Evolutionary conservation across 164 flowering plant species (phyloP), one percentile per base, ranked within the genome.

Genomic region (Chloranthus sessilifolius): DNA sequence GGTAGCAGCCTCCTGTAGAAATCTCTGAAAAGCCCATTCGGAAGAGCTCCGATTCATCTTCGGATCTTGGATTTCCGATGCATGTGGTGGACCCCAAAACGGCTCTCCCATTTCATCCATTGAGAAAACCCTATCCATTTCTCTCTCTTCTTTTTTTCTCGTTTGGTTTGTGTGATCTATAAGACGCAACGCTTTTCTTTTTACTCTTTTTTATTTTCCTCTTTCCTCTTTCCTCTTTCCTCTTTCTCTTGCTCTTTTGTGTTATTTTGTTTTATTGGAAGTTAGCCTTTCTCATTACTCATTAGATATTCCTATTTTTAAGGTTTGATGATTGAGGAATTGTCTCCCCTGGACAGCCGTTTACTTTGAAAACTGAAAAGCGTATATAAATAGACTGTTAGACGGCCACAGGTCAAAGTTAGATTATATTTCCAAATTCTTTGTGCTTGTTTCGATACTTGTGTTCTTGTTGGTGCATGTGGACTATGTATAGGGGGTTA

Each of bases 1-100:
- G 29, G 63, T 33, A 2, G 69, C 43, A 6, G 73, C 73, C 48
- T 82, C 88, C 47, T 77, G 83, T 5, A 89, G 71, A 39, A 82
- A 84, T 7, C 75, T 66, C 68, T 94, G 86, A 31, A 94, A 86
- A 0, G 89, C 81, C 97, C 95, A 94, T 45, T 94, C 97, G 2
- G 99, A 94, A 3, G 74, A 61, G 69, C 88, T 89, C 17, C 96
- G 73, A 52, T 81, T 82, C 92, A 94, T 81, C 43, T 9, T 41
- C 43, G 30, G 19, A 21, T 48, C 60, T 30, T 31, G 36, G 33
- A n/a, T 23, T 33, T 21, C 16, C 22, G 31, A n/a, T 23, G 49
- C 2, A n/a, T 23, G 36, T 26, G 74, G 49, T 24, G 72, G 47
- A 2, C 74, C 52, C 90, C 88, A 82, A 40, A 68, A 74, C n/a